Evolutionary conservation across 2,329 filamentous ascomycete genomes (phyloP).

Genomic region (Grosmannia huntii): DNA sequence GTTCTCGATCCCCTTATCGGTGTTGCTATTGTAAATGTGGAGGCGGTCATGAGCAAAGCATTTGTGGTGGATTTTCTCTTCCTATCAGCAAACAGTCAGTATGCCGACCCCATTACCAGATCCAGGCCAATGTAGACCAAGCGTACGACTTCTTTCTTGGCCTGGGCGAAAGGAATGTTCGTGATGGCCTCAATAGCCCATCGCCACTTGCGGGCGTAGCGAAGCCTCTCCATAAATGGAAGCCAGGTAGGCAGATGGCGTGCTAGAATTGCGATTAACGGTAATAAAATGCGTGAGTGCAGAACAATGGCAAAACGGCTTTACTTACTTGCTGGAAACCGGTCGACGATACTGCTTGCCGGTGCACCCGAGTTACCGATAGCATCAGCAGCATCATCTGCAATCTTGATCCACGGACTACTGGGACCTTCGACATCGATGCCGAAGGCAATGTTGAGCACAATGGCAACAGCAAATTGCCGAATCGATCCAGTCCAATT

Average conservation of each 20-base stretch:
- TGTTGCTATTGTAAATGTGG: not conserved
- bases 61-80: not conserved
- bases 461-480: conserved; percentile 16
- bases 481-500: conserved; percentile 2
- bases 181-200: conserved; percentile 14
- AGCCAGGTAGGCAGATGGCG: conserved; percentile 6
- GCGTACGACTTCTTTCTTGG: not conserved
- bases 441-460: conserved; percentile 15
- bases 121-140: not conserved
- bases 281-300: not conserved
- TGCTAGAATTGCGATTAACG: not conserved
- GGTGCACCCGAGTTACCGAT: conserved; percentile 7
- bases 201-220: conserved; percentile 1
- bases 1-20: conserved; percentile 3
- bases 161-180: conserved; percentile 13
- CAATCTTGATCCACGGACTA: conserved; percentile 14
- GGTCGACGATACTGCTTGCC: conserved; percentile 7
- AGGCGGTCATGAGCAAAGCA: conserved; percentile 6
- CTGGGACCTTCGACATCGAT: conserved; percentile 13
- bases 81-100: not conserved
- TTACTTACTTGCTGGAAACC: conserved; percentile 4
- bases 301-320: not conserved
- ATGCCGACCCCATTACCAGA: not conserved
- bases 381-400: conserved; percentile 6
- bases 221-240: not conserved